A percentile compares a stretch with the other conserved stretches of the same genome.
Conservation (phyloP, 2,329 filamentous ascomycete genomes). For the Ophiostoma populinum region DNA sequence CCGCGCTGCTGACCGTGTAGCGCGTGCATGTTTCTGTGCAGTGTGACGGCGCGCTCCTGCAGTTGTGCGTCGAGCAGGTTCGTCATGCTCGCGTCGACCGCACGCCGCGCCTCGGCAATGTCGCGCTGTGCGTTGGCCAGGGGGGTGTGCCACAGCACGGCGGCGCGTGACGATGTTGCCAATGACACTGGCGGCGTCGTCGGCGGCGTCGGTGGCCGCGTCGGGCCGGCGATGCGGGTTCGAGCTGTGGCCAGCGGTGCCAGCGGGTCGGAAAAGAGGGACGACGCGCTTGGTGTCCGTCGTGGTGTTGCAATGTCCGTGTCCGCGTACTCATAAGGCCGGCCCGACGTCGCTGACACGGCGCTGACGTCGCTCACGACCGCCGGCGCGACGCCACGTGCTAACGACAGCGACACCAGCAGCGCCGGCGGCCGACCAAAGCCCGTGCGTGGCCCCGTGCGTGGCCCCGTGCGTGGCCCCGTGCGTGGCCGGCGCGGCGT, state of each 20-base stretch:
- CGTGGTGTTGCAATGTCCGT: no score
- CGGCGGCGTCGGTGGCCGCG: neutral
- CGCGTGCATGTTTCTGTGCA: slow-evolving; percentile 51
- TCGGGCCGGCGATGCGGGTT: neutral
- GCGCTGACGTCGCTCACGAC: slow-evolving; percentile 5
- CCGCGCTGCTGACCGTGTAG: slow-evolving; percentile 52
- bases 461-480: no score
- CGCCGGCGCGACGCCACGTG: slow-evolving; percentile 3
- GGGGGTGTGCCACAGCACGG: no score
- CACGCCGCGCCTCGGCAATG: slow-evolving; percentile 38
- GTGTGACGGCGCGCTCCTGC: slow-evolving; percentile 45
- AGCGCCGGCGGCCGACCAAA: neutral
- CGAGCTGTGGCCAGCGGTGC: no score
- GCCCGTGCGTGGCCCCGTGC: no score
- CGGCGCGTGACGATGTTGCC: no score
- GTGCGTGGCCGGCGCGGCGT: no score
- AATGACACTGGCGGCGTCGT: no score
- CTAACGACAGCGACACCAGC: slow-evolving; percentile 1
- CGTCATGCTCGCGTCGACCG: slow-evolving; percentile 45
- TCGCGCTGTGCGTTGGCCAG: slow-evolving; percentile 26
- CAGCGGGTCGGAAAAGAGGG: no score
- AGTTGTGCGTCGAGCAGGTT: slow-evolving; percentile 54
- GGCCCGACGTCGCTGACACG: neutral
- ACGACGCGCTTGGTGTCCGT: no score
- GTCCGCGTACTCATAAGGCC: no score